Conservation (phyloP, 257 asterid genomes). For the Solanum rostratum region DNA sequence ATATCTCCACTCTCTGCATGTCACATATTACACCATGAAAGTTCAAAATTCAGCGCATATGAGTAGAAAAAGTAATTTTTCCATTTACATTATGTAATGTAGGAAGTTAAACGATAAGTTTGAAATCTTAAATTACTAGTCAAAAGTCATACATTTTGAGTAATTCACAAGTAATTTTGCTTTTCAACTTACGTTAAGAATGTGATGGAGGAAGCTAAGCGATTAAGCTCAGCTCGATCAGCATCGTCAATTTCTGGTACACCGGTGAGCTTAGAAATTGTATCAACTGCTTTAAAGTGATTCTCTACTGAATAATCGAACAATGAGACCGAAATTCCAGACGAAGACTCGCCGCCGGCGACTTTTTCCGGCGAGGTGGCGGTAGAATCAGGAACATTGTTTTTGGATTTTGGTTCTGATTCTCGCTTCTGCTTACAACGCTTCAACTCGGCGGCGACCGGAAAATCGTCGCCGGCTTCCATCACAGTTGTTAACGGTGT, state of each 20-base stretch:
- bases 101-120: slow-evolving; percentile 28
- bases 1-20: slow-evolving; percentile 66
- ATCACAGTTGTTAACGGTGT: background rate
- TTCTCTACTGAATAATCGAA: slow-evolving; percentile 65
- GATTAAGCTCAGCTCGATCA: slow-evolving; percentile 36
- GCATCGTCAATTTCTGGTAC: slow-evolving; percentile 12
- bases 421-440: background rate
- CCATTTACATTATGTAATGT: slow-evolving; percentile 45
- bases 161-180: background rate
- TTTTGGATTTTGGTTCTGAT: background rate
- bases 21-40: background rate
- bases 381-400: background rate
- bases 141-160: background rate
- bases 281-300: slow-evolving; percentile 52
- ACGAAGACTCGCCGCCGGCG: slow-evolving; percentile 5
- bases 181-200: slow-evolving; percentile 43
- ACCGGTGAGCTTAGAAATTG: slow-evolving; percentile 41
- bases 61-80: background rate
- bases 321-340: slow-evolving; percentile 29
- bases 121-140: background rate
- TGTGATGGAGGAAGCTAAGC: slow-evolving; percentile 49
- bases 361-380: background rate
- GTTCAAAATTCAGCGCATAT: background rate
- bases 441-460: background rate
- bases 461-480: background rate